Evolutionary conservation across 1,139 yeast species (phyloP), one percentile per base, ranked within the genome.

Genomic region (Scheffersomyces illinoinensis): DNA sequence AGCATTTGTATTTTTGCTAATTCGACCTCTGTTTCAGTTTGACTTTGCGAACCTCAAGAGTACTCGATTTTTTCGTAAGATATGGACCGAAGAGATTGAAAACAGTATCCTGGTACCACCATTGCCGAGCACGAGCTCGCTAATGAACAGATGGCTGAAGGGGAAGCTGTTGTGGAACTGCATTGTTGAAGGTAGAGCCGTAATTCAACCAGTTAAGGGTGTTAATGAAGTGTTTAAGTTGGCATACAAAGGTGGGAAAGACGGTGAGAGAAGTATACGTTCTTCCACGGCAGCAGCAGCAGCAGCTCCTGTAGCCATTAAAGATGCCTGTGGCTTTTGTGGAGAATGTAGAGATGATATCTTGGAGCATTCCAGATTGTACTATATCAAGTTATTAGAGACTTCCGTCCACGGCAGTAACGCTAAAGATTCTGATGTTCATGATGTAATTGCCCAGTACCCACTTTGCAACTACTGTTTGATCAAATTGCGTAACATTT

Each of bases 381-480:
- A 93, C 72, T 83, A 84, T 57, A 77, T 93, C 68, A 89, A 87
- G 60, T 68, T 81, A 57, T 68, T 73, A 54, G 54, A 54, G 26
- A 58, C 57, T 47, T 54, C 59, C 12, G 50, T 57, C 51, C 19
- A 47, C 5, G 51, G 51, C 51, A 48, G 24, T 17, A 24, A 3
- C 6, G 23, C 53, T 7, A 53, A 54, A 19, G 60, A 62, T 46
- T 53, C 60, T 54, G 54, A 56, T 50, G 51, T 50, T 24, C 56
- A 59, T 53, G 75, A 74, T 8, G 70, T 82, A 33, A 64, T 76
- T 46, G 79, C 76, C 18, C 68, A 70, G 55, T 89, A 90, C 67
- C 92, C 97, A n/a, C 77, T 93, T 54, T 95, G 98, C 71, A 89
- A 89, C 64, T 89, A 86, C 69, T 95, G 98, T 75, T 79, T 93